Base-by-base conservation (phyloP, 1,284 basidiomycete species). In the Naganishia cerealis region DNA sequence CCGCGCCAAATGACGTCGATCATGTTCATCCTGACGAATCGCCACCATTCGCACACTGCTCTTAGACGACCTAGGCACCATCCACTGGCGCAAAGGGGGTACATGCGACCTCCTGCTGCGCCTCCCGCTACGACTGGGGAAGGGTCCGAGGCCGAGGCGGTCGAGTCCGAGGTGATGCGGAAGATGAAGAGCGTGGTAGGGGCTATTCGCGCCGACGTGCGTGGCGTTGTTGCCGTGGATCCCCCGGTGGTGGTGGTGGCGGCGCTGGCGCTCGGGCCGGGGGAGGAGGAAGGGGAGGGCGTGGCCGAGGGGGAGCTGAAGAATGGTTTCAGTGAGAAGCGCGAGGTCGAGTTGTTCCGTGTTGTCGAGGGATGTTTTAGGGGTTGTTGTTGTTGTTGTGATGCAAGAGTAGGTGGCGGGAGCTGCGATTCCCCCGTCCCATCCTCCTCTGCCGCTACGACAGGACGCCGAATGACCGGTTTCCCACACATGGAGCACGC, bases 1-100 rank as follows among this genome's bases (percentile, higher is more conserved):
- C 94, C 92, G 68, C 91, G 87, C 89, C 94, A 92, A 2, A 96
- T 82, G 66, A 88, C 88, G 70, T 92, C 90, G 38, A 95, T 84
- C 67, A 96, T 83, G 18, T 89, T 86, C 0, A 86, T 87, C 38
- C 92, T 87, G 48, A 96, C 86, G 76, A 92, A 96, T 24, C 90
- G 87, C 92, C 94, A 96, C 29, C 96, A 83, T 12, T 90, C 90
- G 78, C 93, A 95, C 21, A 92, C 92, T n/a, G 89, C 85, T 13
- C 93, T 86, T 21, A 96, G 82, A n/a, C 78, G 72, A 62, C 78
- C 78, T 21, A 81, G 72, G 69, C 80, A 81, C 80, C 80, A 81
- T 15, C 88, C 87, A 56, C 85, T 86, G 26, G 84, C 82, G 75
- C 91, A 91, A 10, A 94, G 82, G 1, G 90, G 88, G 78, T 93